Evolutionary conservation across 2,329 filamentous ascomycete species (phyloP).

Genomic region (Pezicula carpinea): DNA sequence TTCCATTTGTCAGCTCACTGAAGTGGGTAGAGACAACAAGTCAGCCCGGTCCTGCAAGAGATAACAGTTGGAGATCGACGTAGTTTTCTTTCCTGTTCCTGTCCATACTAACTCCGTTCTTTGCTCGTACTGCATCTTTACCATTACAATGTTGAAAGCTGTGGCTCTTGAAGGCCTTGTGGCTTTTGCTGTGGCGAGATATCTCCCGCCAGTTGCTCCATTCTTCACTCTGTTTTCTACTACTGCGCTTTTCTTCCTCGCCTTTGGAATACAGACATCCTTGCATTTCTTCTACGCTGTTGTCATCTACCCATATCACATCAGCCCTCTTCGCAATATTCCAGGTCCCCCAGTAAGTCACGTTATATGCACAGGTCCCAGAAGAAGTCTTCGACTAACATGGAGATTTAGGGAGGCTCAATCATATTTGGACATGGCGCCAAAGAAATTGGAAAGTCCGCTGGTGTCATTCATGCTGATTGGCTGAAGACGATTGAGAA

Average conservation of each 20-base stretch:
- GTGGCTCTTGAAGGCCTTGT: not conserved
- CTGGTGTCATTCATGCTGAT: not conserved
- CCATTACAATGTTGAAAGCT: not conserved
- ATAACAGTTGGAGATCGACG: too few relatives aligned
- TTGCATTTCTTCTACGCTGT: not conserved
- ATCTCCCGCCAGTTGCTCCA: not conserved
- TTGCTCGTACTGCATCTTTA: not conserved
- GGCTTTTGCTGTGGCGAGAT: not conserved
- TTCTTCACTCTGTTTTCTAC: not conserved
- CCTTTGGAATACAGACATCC: not conserved
- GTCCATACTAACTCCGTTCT: not conserved
- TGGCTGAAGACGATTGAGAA: constrained; percentile 1
- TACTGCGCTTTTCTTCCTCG: not conserved
- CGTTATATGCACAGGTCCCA: not conserved
- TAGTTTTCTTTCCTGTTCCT: too few relatives aligned
- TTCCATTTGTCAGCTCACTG: not conserved
- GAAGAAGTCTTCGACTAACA: not conserved
- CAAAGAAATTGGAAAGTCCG: not conserved
- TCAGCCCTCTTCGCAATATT: constrained; percentile 5
- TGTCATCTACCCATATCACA: constrained; percentile 2
- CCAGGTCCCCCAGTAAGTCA: constrained; percentile 2
- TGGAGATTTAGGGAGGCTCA: not conserved
- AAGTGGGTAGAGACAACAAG: not conserved
- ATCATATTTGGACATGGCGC: constrained; percentile 1
- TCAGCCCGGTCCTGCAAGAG: too few relatives aligned